These are phyloP conservation scores for Xerocomellus chrysenteron DNA, from an alignment of 768 basidiomycete genomes.

Conservation along the genomic window DNA sequence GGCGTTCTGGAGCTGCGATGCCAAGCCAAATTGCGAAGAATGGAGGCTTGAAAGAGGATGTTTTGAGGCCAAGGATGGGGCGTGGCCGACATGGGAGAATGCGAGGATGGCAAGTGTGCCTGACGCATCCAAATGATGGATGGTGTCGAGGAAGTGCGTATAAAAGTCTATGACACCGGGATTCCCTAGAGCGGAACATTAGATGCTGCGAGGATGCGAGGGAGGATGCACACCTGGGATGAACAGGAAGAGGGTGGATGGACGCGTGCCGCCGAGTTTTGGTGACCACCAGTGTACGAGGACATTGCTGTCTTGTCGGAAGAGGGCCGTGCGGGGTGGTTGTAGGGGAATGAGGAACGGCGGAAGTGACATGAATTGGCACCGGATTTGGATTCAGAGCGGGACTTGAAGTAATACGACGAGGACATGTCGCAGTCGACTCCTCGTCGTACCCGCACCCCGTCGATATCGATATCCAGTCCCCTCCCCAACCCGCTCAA, in stretches of 20 bases:
- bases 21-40: conserved; percentile 36
- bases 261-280: conserved; percentile 7
- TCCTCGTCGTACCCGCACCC: conserved; percentile 45
- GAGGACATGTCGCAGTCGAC: conserved; percentile 51
- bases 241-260: conserved; percentile 43
- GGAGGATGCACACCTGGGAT: conserved; percentile 42
- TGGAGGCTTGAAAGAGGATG: conserved; percentile 5
- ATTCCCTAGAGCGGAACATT: conserved; percentile 37
- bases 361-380: conserved; percentile 5
- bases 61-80: conserved; percentile 34
- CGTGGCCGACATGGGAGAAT: conserved; percentile 66
- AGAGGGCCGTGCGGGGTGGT: conserved; percentile 5
- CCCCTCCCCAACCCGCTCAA: conserved; percentile 35
- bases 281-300: conserved; percentile 57
- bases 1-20: conserved; percentile 53
- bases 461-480: conserved; percentile 44
- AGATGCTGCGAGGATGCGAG: neutral
- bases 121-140: conserved; percentile 40
- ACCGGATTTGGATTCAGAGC: conserved; percentile 2
- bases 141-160: conserved; percentile 54
- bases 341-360: conserved; percentile 10
- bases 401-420: conserved; percentile 9
- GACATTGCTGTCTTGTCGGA: conserved; percentile 14
- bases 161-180: conserved; percentile 70
- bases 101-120: conserved; percentile 52